Conservation (phyloP, 2,329 filamentous ascomycete genomes). For the Cadophora gregata region DNA sequence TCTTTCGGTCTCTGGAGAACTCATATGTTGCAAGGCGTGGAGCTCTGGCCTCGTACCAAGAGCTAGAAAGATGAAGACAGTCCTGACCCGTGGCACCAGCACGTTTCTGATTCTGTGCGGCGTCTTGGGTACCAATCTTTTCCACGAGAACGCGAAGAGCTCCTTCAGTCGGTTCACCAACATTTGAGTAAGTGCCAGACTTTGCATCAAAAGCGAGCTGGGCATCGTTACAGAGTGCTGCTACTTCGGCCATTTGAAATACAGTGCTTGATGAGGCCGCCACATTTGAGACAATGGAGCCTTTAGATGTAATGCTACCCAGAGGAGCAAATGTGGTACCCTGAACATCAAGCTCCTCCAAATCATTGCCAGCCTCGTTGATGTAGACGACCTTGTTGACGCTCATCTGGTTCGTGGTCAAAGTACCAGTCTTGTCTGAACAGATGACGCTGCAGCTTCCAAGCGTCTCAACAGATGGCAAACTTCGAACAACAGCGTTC, state of each 20-base stretch:
- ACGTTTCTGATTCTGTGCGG: constrained; percentile 56
- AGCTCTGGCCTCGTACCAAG: constrained; percentile 79
- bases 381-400: constrained; percentile 92
- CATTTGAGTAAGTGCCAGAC: constrained; percentile 74
- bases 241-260: constrained; percentile 75
- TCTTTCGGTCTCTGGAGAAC: constrained; percentile 97
- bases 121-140: constrained; percentile 80
- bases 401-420: constrained; percentile 99
- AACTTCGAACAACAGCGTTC: constrained; percentile 93
- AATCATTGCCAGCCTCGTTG: constrained; percentile 70
- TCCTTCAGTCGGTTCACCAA: constrained; percentile 95
- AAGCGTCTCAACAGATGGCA: constrained; percentile 96
- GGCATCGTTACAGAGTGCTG: constrained; percentile 87
- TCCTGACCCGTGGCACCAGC: constrained; percentile 57
- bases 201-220: constrained; percentile 82
- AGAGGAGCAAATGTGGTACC: constrained; percentile 91
- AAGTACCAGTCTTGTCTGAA: constrained; percentile 97
- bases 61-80: constrained; percentile 80
- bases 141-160: constrained; percentile 89
- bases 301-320: constrained; percentile 73
- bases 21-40: constrained; percentile 87
- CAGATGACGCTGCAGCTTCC: constrained; percentile 99
- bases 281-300: constrained; percentile 71
- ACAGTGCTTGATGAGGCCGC: constrained; percentile 77
- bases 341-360: constrained; percentile 88